Base-by-base conservation (phyloP, 345 rosid genomes). In the Brassica rapa region DNA sequence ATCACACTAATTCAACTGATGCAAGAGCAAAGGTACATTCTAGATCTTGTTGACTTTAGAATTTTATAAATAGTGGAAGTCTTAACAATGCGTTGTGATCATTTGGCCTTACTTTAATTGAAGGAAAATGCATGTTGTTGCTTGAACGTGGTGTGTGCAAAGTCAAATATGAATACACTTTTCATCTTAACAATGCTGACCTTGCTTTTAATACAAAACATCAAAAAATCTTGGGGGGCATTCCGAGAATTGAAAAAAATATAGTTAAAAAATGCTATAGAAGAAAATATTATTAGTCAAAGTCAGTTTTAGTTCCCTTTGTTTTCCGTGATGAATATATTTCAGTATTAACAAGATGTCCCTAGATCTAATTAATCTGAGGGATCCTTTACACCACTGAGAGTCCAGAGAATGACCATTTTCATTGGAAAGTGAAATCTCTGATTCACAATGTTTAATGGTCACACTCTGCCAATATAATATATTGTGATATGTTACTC, bases 181-280 rank as follows among this genome's bases (percentile, higher is more conserved):
- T 59, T 59, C 15, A 59, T 24, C 27, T n/a, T n/a, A 33, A 77
- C 63, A 33, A 46, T n/a, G 4, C 21, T 60, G 56, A 51, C 24
- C 46, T 29, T 55, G 15, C 66, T 29, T 57, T 29, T 67, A 16
- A 2, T 2, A 23, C 53, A 21, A 23, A 57, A 7, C 16, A 6
- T 29, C 3, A 6, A 68, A 68, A 73, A 24, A 6, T 5, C 77
- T 83, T 78, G 84, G 88, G 88, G 89, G 89, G 89, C 93, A 86
- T 89, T 91, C 89, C 90, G 88, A 89, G 91, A 91, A 91, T 91
- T 70, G 90, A 25, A 25, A 87, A 90, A 32, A 32, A 11, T 46
- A 2, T 62, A 33, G 19, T 67, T 66, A 19, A 39, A 35, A 4
- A 15, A 11, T 16, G 1, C 56, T 41, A 61, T 33, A 71, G 39